These are phyloP conservation scores for Porogramme epimiltina DNA, from an alignment of 1,284 basidiomycete species.

Conservation along the genomic window DNA sequence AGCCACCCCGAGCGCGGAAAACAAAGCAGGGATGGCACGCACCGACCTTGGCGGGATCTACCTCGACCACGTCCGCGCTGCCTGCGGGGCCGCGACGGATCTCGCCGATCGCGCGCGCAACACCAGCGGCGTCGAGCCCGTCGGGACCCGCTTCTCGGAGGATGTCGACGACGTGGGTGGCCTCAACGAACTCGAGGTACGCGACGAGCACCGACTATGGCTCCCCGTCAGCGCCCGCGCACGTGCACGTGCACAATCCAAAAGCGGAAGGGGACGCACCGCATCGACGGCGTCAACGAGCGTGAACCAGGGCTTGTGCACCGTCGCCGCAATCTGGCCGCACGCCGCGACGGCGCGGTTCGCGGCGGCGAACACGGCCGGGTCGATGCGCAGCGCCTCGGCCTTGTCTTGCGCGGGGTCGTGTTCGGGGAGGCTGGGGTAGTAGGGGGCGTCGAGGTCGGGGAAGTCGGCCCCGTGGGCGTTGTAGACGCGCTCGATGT, in stretches of 20 bases:
- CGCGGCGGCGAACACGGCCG: conserved; percentile 52
- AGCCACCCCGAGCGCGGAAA: not conserved
- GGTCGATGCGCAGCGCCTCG: conserved; percentile 54
- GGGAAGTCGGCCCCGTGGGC: conserved; percentile 52
- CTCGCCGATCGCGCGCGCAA: conserved; percentile 37
- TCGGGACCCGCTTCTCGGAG: conserved; percentile 57
- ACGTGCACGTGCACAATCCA: too few species aligned
- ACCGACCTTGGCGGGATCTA: conserved; percentile 17
- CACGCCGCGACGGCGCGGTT: conserved; percentile 61
- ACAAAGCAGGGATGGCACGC: not conserved
- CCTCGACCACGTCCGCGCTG: conserved; percentile 3
- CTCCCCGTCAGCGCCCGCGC: not conserved
- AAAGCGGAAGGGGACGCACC: not conserved
- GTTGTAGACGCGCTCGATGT: conserved; percentile 9
- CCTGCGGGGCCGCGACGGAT: conserved; percentile 7
- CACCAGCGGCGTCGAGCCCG: conserved; percentile 59
- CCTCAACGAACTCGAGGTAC: conserved; percentile 67
- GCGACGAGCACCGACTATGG: conserved; percentile 44
- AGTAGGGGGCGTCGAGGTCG: conserved; percentile 51
- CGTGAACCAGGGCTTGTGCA: conserved; percentile 36
- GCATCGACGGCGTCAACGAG: conserved; percentile 1
- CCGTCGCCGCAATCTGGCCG: conserved; percentile 56
- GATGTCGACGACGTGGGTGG: conserved; percentile 66
- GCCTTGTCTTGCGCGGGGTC: conserved; percentile 18
- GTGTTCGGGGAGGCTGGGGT: conserved; percentile 34